Percentiles rank a stretch among this genome's conserved stretches.
phyloP scores from a whole-genome alignment of 352 stramenopile genomes.

The Bremia lactucae region DNA sequence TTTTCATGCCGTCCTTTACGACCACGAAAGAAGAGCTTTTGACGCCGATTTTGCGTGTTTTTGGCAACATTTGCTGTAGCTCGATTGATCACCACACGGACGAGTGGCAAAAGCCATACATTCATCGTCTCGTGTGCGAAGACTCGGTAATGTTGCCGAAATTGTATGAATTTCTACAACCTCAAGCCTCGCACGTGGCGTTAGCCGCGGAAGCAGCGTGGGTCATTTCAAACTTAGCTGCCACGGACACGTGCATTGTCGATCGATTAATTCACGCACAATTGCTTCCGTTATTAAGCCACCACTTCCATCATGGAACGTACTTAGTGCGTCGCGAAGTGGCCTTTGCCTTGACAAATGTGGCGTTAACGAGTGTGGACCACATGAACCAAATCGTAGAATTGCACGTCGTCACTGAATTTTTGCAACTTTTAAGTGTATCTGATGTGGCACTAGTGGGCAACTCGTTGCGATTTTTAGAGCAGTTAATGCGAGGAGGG shows the following conservation, averaged over 20 bases:
- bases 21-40: constrained; percentile 50
- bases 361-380: constrained; percentile 44
- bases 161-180: constrained; percentile 42
- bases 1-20: constrained; percentile 52
- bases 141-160: constrained; percentile 53
- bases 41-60: constrained; percentile 65
- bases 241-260: constrained; percentile 40
- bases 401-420: constrained; percentile 46
- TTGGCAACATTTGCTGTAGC: constrained; percentile 72
- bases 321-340: constrained; percentile 68
- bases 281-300: constrained; percentile 41
- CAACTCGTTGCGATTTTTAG: constrained; percentile 66
- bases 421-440: constrained; percentile 42
- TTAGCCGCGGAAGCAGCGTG: constrained; percentile 57
- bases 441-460: constrained; percentile 60
- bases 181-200: constrained; percentile 16
- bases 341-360: constrained; percentile 60
- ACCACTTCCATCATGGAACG: constrained; percentile 46
- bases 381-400: constrained; percentile 47
- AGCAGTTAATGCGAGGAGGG: constrained; percentile 59
- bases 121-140: constrained; percentile 28
- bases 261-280: constrained; percentile 39
- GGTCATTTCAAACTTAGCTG: constrained; percentile 71
- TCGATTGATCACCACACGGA: constrained; percentile 59
- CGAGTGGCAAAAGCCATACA: constrained; percentile 56